phyloP scores from a whole-genome alignment of 495 filamentous ascomycete species.

The Chlorociboria aeruginascens region DNA sequence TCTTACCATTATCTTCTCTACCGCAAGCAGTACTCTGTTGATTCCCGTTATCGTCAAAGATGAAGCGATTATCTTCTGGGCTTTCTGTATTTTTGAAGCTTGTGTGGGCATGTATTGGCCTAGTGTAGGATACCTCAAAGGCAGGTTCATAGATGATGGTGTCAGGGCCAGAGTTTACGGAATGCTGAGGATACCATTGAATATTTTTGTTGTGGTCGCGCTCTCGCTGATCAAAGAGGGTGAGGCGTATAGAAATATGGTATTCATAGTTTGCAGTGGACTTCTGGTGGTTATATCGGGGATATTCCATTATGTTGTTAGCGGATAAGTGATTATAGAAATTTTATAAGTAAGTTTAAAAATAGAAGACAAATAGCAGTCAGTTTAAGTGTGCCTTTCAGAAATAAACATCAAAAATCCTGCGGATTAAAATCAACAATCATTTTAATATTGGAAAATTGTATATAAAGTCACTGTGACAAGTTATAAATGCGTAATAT shows the following conservation, averaged over 20 bases:
- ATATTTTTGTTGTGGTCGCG: constrained; percentile 41
- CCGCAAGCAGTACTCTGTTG: constrained; percentile 29
- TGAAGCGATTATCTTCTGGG: constrained; percentile 36
- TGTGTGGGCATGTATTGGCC: constrained; percentile 45
- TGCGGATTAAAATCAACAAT: too few relatives aligned
- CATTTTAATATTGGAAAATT: too few relatives aligned
- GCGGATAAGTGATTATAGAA: constrained; percentile 1
- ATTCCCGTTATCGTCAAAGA: constrained; percentile 21
- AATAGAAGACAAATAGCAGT: too few relatives aligned
- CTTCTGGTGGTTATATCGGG: constrained; percentile 13
- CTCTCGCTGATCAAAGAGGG: constrained; percentile 31
- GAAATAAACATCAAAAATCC: too few relatives aligned
- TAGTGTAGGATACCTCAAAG: constrained; percentile 37
- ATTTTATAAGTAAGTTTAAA: too few relatives aligned
- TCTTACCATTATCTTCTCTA: constrained; percentile 26
- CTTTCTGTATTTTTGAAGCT: constrained; percentile 40
- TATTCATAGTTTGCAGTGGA: constrained; percentile 12
- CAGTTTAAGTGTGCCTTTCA: too few relatives aligned
- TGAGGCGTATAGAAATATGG: constrained; percentile 10
- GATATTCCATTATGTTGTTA: constrained; percentile 10
- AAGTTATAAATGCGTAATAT: too few relatives aligned
- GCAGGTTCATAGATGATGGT: constrained; percentile 34
- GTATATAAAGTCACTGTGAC: too few relatives aligned
- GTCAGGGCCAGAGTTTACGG: constrained; percentile 40
- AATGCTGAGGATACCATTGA: constrained; percentile 41